Evolutionary conservation across 2,329 filamentous ascomycete genomes (phyloP), one percentile per base, ranked within the genome.

Genomic region (Alternaria viburni): DNA sequence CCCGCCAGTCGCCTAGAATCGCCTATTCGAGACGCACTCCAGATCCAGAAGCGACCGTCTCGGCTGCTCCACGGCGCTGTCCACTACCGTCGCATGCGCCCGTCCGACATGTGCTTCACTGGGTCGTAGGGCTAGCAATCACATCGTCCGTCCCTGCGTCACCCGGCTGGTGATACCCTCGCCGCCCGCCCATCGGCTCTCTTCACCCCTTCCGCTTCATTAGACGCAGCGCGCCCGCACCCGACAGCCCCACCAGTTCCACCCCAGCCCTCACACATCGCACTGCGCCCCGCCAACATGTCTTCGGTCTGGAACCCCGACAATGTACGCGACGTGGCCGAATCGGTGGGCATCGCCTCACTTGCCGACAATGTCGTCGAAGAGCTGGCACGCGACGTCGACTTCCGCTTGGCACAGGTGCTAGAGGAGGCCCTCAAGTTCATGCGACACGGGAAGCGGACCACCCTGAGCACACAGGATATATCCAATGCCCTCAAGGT

Each of bases 401-500:
- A 99, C 82, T 99, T 96, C 79, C 92, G 96, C 64, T 88, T 99
- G 71, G 91, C 93, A 49, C 94, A 97, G 81, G 93, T 98, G 67
- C 89, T 99, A 67, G 91, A 97, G 73, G 95, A 98, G 82, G 92
- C 94, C 4, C 86, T 98, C 73, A 96, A 97, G 77, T 96, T 96
- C 80, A 99, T 99, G 96, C 93, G 93, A 73, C 92, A 95, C 74
- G 89, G 90, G 21, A 92, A 92, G 79, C 90, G 96, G 66, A 97
- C 93, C 2, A 90, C 92, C 1, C 85, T 99, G 69, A 93, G 90
- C 19, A 96, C 96, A 54, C 91, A 95, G 75, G 96, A 99, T 81
- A 88, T 97, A 60, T 90, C 93, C 50, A 90, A 95, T 69, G 96
- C 96, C 5, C 84, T 99, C 68, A 89, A 89, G 66, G 89, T 94